Base-by-base conservation (phyloP, 1,284 basidiomycete species). In the Ceratobasidium papillatum region DNA sequence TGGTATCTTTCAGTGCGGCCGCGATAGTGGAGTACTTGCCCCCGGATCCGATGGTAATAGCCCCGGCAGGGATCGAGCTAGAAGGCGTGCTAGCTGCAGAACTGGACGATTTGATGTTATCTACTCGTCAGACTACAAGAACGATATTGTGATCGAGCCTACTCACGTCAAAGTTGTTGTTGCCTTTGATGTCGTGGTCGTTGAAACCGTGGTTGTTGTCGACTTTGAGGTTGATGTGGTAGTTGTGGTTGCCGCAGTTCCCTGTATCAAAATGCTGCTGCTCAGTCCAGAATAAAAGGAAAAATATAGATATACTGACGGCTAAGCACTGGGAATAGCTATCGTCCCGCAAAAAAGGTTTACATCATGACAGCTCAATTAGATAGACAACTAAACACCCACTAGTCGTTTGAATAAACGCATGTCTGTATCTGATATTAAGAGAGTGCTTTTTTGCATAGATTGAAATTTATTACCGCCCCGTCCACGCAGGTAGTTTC, bases 51-150 rank as follows among this genome's bases (percentile, higher is more conserved):
- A 65, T 22, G 2, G 63, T 65, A 74, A 14, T 76, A 74, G 74
- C 75, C 69, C 74, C 79, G 75, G 43, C 78, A 74, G 74, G 78
- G 78, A 68, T 78, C 77, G 65, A 80, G 58, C 62, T 78, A 47
- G 73, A 59, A 5, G 71, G 59, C 62, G 77, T 62, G 56, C 73
- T 75, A 7, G 76, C 45, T 2, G 47, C 27, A 3, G 51, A 52
- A 4, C 51, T 52, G 25, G 19, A 52, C 27, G 8, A 3, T 2
- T 4, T 7, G 17, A 3, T 25, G 34, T 32, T 9, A 62, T n/a
- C 19, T 22, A 22, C n/a, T n/a, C n/a, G n/a, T n/a, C n/a, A n/a
- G n/a, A n/a, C n/a, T n/a, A n/a, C n/a, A n/a, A n/a, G n/a, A n/a
- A n/a, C n/a, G n/a, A n/a, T n/a, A n/a, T n/a, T n/a, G n/a, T n/a